Percentiles rank a stretch among this genome's conserved stretches.
Conservation (phyloP, 2,329 filamentous ascomycete genomes). For the Endoconidiophora laricicola region DNA sequence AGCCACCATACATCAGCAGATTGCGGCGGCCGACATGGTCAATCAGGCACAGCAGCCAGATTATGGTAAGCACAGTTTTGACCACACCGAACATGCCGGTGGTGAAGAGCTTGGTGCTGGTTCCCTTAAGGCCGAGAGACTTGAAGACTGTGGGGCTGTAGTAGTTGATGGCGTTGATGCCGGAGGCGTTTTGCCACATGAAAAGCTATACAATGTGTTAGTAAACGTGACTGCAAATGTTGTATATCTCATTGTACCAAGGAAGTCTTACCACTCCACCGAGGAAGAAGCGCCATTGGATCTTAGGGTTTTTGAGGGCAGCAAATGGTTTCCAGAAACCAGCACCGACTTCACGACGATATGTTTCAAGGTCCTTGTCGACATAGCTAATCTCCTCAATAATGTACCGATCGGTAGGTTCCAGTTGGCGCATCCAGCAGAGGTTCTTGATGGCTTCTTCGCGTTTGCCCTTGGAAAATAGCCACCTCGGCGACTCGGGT, state of each 20-base stretch:
- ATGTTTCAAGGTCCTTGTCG: slow-evolving; percentile 51
- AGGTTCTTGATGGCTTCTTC: slow-evolving; percentile 42
- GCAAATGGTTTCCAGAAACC: slow-evolving; percentile 63
- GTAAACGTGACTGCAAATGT: background rate
- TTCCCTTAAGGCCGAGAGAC: slow-evolving; percentile 29
- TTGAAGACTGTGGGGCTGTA: slow-evolving; percentile 48
- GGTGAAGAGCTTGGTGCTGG: slow-evolving; percentile 33
- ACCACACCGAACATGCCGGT: slow-evolving; percentile 66
- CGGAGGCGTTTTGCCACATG: slow-evolving; percentile 59
- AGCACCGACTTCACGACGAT: slow-evolving; percentile 43
- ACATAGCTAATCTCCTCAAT: slow-evolving; percentile 57
- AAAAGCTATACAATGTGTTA: slow-evolving; percentile 33
- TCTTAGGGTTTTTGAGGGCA: slow-evolving; percentile 35
- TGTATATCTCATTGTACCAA: background rate
- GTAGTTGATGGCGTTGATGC: slow-evolving; percentile 69
- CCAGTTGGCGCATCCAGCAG: slow-evolving; percentile 48
- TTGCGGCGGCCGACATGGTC: slow-evolving; percentile 56
- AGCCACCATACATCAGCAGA: slow-evolving; percentile 49
- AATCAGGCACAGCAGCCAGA: slow-evolving; percentile 38
- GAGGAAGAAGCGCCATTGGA: slow-evolving; percentile 56
- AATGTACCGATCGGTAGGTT: slow-evolving; percentile 44
- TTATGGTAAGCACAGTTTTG: slow-evolving; percentile 36
- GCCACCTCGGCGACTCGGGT: slow-evolving; percentile 53
- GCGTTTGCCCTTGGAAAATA: slow-evolving; percentile 43
- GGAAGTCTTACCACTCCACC: slow-evolving; percentile 33